Conservation (phyloP, 495 filamentous ascomycete genomes). For the Bathelium albidoporum region DNA sequence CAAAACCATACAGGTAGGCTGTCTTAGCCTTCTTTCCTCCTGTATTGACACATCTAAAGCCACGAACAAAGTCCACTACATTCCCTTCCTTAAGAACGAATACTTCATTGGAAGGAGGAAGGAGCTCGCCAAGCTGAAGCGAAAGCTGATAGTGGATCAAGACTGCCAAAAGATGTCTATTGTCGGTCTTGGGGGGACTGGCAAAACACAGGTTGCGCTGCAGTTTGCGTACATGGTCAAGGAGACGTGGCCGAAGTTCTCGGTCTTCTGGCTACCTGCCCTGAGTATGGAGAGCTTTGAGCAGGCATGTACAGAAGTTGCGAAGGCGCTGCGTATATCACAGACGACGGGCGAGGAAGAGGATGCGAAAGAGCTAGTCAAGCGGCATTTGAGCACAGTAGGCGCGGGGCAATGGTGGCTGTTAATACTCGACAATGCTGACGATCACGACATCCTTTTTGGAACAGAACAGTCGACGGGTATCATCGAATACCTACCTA, state of each 20-base stretch:
- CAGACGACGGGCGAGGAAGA: conserved; percentile 16
- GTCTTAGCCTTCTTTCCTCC: too few relatives aligned
- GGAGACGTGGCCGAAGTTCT: conserved; percentile 30
- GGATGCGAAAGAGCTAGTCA: conserved; percentile 25
- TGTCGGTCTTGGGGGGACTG: conserved; percentile 38
- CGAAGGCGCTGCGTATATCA: conserved; percentile 11
- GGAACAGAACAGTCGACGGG: not conserved
- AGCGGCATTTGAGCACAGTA: conserved; percentile 25
- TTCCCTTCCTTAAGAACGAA: conserved; percentile 23
- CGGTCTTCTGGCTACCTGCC: conserved; percentile 42
- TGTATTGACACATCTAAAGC: too few relatives aligned
- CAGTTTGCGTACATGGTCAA: conserved; percentile 35
- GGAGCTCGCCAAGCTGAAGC: conserved; percentile 17
- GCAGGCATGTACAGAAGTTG: conserved; percentile 37
- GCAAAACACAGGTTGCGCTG: conserved; percentile 43
- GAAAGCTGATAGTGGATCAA: conserved; percentile 19
- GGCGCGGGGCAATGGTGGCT: not conserved
- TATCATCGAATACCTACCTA: not conserved
- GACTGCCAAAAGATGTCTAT: conserved; percentile 24
- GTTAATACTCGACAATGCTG: not conserved
- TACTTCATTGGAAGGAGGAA: conserved; percentile 25
- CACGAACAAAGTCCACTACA: too few relatives aligned
- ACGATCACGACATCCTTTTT: not conserved
- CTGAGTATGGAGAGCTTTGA: conserved; percentile 33
- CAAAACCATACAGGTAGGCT: too few relatives aligned